Percentiles rank a stretch among this genome's conserved stretches.
These are phyloP conservation scores for Paspalum vaginatum DNA, from an alignment of 176 grass and related monocot genomes.

Conservation along the genomic window DNA sequence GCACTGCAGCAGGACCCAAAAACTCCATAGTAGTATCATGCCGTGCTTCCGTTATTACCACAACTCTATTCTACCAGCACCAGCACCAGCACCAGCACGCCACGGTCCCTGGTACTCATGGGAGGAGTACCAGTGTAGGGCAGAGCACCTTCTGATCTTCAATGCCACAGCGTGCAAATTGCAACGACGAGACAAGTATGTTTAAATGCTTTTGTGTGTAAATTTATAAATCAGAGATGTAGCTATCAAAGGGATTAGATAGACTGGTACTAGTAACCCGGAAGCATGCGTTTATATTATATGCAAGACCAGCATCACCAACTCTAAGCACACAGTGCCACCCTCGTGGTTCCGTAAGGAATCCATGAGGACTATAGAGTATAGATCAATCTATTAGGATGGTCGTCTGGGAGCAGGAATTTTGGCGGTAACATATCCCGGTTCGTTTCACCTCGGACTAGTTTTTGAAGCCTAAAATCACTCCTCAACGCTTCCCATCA, in stretches of 20 bases:
- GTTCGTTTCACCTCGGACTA: neutral
- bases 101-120: neutral
- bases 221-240: neutral
- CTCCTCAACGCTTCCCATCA: neutral
- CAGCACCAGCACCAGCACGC: neutral
- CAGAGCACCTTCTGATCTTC: neutral
- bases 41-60: no score
- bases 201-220: neutral
- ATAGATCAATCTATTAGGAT: no score
- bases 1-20: no score
- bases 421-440: neutral
- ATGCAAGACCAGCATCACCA: neutral
- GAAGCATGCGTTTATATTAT: neutral
- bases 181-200: neutral
- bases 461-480: neutral
- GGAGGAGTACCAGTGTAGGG: neutral
- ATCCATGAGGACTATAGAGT: neutral
- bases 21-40: no score
- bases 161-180: neutral
- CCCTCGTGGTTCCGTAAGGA: neutral
- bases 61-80: no score
- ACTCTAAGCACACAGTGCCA: neutral
- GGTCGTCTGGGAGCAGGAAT: neutral
- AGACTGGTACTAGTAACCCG: no score
- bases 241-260: neutral